A percentile compares a stretch with the other conserved stretches of the same genome.
phyloP scores from a whole-genome alignment of 495 filamentous ascomycete genomes.

The Penicillium crystallinum region DNA sequence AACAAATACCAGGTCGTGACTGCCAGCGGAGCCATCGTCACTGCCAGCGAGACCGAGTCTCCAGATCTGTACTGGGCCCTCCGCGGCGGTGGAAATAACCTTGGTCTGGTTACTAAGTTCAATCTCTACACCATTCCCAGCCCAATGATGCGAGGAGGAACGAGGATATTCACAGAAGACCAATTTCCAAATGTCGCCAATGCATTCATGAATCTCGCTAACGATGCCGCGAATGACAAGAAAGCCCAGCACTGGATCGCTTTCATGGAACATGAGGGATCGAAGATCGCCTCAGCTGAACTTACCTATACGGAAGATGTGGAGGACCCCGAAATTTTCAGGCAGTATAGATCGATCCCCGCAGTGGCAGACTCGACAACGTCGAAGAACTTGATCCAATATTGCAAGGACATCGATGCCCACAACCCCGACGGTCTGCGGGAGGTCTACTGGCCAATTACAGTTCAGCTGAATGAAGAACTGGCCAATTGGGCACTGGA shows the following conservation, averaged over 20 bases:
- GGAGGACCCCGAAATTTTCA: conserved; percentile 37
- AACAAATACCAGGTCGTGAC: conserved; percentile 30
- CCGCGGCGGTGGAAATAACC: conserved; percentile 45
- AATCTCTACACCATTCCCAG: conserved; percentile 36
- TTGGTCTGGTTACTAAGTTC: conserved; percentile 46
- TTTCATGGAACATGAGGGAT: conserved; percentile 28
- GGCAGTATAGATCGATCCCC: conserved; percentile 34
- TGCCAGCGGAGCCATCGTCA: conserved; percentile 38
- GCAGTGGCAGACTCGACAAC: conserved; percentile 31
- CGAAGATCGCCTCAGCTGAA: conserved; percentile 29
- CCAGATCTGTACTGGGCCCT: conserved; percentile 50
- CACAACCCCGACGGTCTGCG: conserved; percentile 41
- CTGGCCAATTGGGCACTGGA: conserved; percentile 32
- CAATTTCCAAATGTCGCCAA: conserved; percentile 30
- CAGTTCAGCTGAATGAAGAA: conserved; percentile 30
- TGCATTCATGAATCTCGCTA: conserved; percentile 35
- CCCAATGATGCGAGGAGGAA: conserved; percentile 35
- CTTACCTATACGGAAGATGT: conserved; percentile 38
- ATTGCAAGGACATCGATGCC: conserved; percentile 37
- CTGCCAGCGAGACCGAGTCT: conserved; percentile 28
- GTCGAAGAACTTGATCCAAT: conserved; percentile 38
- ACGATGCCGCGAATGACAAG: conserved; percentile 30
- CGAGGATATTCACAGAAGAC: conserved; percentile 37
- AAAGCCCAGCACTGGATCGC: conserved; percentile 45
- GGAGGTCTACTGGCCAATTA: conserved; percentile 41